Conservation (phyloP, 768 basidiomycete species). For the Coprinopsis marcescibilis region DNA sequence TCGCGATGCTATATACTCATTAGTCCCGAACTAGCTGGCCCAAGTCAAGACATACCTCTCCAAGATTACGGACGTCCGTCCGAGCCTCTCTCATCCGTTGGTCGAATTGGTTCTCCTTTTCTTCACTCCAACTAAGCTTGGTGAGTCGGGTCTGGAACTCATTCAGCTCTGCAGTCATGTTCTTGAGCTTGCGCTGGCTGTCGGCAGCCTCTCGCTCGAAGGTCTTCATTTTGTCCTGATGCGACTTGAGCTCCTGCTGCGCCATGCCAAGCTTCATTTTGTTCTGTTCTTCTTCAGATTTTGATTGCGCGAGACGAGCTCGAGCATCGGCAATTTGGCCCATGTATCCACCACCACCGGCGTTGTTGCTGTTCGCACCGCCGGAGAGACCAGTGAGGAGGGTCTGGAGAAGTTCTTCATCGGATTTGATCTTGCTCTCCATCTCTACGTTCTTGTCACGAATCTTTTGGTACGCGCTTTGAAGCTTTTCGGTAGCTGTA, state of each 20-base stretch:
- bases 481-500: constrained; percentile 49
- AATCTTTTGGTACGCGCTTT: constrained; percentile 49
- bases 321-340: constrained; percentile 89
- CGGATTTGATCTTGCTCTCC: constrained; percentile 55
- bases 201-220: constrained; percentile 82
- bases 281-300: constrained; percentile 81
- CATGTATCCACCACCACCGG: constrained; percentile 90
- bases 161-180: constrained; percentile 52
- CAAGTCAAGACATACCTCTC: constrained; percentile 47
- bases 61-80: constrained; percentile 46
- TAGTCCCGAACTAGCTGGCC: neutral
- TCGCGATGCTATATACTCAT: constrained; percentile 56
- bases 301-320: constrained; percentile 64
- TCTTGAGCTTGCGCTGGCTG: constrained; percentile 61
- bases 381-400: constrained; percentile 89
- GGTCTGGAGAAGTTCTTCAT: constrained; percentile 93
- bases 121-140: constrained; percentile 69
- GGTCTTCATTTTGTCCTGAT: constrained; percentile 77
- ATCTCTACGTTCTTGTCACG: constrained; percentile 65
- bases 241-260: constrained; percentile 69
- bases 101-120: constrained; percentile 61
- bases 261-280: constrained; percentile 70
- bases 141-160: constrained; percentile 45
- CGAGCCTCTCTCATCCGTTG: constrained; percentile 45
- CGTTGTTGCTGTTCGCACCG: constrained; percentile 45